Evolutionary conservation across 2,329 filamentous ascomycete species (phyloP), one percentile per base, ranked within the genome.

Genomic region (Septoria petroselini): DNA sequence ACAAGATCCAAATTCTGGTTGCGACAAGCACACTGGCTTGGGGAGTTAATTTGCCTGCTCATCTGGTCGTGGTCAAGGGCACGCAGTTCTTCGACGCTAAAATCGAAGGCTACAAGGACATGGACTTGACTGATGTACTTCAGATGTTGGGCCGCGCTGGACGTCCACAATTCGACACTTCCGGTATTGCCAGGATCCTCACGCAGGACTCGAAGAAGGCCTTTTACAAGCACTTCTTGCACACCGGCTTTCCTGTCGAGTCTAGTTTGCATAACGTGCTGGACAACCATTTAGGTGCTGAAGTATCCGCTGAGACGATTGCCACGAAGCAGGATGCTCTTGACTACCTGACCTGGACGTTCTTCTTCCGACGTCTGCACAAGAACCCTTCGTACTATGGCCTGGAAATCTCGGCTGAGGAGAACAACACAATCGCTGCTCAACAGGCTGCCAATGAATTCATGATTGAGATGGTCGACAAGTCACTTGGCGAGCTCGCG

Each of bases 331-430:
- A 98, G 70, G 93, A 98, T 71, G 93, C 93, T 1, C 79, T 98
- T 3, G 94, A 98, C 70, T 98, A 98, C 66, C 73, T 98, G 45
- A 98, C 93, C 0, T 98, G 94, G 93, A 98, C 94, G 1, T 98
- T 98, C 75, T 98, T 98, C 80, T 98, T 98, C 79, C 83, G 94
- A 2, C 80, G 93, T 8, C 74, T 98, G 31, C 93, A 98, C 75
- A 98, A 98, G 76, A 98, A 98, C 62, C 93, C 93, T 1, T 95
- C 91, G 0, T 98, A 95, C 72, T 98, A 98, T 62, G 94, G 94
- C 0, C 82, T 98, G 0, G 87, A 96, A 66, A 93, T 98, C 37
- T 88, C 88, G 0, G 85, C 88, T 0, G 91, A 96, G 61, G 90
- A 96, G 61, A 90, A 96, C 70, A 94, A 90, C 66, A 91, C 85